phyloP scores from a whole-genome alignment of 345 rosid genomes.

The Brassica incana region DNA sequence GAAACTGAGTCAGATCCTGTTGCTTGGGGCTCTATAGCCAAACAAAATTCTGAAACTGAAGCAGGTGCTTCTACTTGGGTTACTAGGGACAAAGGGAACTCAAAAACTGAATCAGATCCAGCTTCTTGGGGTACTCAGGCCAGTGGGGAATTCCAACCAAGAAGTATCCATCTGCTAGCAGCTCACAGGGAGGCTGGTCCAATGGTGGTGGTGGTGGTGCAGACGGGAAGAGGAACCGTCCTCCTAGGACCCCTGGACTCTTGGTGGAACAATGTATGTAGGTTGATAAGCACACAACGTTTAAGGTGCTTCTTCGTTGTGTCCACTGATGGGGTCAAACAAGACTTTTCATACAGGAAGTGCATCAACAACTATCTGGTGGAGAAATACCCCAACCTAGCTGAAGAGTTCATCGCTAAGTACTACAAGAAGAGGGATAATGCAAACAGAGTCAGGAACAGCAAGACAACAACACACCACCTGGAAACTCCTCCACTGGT shows the following conservation, averaged over 20 bases:
- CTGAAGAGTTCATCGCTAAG: constrained; percentile 59
- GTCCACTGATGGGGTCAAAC: constrained; percentile 60
- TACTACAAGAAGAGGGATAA: constrained; percentile 54
- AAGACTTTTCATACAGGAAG: constrained; percentile 80
- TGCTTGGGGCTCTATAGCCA: neutral
- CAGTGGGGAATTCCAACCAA: constrained; percentile 54
- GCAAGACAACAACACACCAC: constrained; percentile 18
- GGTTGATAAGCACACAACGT: constrained; percentile 66
- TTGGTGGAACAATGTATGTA: constrained; percentile 36
- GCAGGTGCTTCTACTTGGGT: constrained; percentile 37
- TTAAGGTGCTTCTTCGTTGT: constrained; percentile 75
- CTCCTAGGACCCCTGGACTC: constrained; percentile 47
- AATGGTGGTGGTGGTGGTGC: constrained; percentile 33
- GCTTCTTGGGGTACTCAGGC: neutral
- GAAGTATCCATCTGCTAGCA: constrained; percentile 46
- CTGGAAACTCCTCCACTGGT: neutral
- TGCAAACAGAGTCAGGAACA: constrained; percentile 46
- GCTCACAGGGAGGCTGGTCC: constrained; percentile 51
- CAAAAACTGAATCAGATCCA: neutral
- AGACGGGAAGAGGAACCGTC: constrained; percentile 64
- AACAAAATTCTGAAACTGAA: neutral
- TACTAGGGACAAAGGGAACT: neutral
- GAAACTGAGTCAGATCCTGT: neutral
- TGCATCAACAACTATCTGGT: constrained; percentile 59
- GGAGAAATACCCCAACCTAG: constrained; percentile 63